Percentiles rank a stretch among this genome's conserved stretches.
Evolutionary conservation across 1,139 yeast species (phyloP).

Genomic region (Geotrichum klebahnii): DNA sequence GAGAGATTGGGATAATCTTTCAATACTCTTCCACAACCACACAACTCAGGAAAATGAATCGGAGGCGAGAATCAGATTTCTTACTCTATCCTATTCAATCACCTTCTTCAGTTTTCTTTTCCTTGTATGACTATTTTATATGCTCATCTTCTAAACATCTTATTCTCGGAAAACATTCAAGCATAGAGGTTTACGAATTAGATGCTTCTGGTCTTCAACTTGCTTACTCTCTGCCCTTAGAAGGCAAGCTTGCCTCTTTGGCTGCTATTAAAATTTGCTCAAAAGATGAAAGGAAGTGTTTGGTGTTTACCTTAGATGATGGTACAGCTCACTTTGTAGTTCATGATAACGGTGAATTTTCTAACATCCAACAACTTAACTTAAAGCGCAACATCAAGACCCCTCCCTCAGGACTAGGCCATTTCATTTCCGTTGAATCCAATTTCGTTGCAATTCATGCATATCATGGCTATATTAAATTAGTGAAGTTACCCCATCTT

Average conservation of each 20-base stretch:
- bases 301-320: constrained; percentile 1
- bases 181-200: constrained; percentile 1
- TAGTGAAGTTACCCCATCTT: not conserved
- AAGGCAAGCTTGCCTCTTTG: not conserved
- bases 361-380: not conserved
- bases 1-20: not conserved
- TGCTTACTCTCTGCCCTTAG: not conserved
- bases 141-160: not conserved
- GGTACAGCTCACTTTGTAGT: not conserved
- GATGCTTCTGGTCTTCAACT: constrained; percentile 3
- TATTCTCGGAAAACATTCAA: not conserved
- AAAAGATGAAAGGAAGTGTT: not conserved
- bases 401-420: not conserved
- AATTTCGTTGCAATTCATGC: not conserved
- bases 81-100: constrained; percentile 7
- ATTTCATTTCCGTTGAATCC: not conserved
- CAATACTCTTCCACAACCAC: not conserved
- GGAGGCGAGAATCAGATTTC: not conserved
- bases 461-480: not conserved
- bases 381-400: not conserved
- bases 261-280: not conserved
- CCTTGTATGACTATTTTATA: not conserved
- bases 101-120: constrained; percentile 3
- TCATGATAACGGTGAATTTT: not conserved
- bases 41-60: not conserved